phyloP scores from a whole-genome alignment of 2,329 filamentous ascomycete species.

The Tolypocladium tundrense region DNA sequence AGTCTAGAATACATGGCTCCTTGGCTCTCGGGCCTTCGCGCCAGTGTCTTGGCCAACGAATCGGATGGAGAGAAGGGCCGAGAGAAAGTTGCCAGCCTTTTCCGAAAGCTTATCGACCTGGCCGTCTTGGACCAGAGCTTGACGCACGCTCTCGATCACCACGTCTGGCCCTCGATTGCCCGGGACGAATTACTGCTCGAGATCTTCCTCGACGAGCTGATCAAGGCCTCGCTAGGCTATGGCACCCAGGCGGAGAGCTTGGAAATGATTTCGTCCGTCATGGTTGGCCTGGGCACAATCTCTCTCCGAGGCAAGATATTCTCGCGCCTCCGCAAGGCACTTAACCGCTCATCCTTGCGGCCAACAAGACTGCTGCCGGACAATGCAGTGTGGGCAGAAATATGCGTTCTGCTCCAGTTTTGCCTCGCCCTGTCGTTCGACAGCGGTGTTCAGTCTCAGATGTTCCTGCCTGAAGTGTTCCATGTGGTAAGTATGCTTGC shows the following conservation, averaged over 20 bases:
- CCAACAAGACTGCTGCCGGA: conserved; percentile 57
- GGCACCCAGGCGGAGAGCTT: conserved; percentile 48
- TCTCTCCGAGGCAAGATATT: conserved; percentile 57
- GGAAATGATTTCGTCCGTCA: conserved; percentile 51
- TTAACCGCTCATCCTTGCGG: conserved; percentile 56
- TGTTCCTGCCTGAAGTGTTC: conserved; percentile 59
- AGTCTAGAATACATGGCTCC: conserved; percentile 62
- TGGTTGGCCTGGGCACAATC: conserved; percentile 53
- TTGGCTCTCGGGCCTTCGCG: conserved; percentile 54
- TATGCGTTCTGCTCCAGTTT: conserved; percentile 56
- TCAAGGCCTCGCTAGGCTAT: conserved; percentile 50
- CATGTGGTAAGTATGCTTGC: conserved; percentile 62
- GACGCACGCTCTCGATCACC: conserved; percentile 51
- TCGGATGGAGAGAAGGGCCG: conserved; percentile 54
- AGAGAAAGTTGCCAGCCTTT: conserved; percentile 53
- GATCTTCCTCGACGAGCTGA: conserved; percentile 56
- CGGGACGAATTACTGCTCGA: conserved; percentile 56
- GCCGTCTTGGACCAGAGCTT: conserved; percentile 50
- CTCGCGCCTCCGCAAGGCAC: conserved; percentile 53
- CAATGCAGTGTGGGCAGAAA: conserved; percentile 59
- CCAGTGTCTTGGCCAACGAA: conserved; percentile 47
- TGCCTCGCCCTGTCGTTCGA: conserved; percentile 59
- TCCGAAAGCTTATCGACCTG: conserved; percentile 57
- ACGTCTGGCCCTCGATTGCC: conserved; percentile 54
- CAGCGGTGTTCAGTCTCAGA: conserved; percentile 55